Evolutionary conservation across 176 grass and related monocot species (phyloP).

Genomic region (Zea mays): DNA sequence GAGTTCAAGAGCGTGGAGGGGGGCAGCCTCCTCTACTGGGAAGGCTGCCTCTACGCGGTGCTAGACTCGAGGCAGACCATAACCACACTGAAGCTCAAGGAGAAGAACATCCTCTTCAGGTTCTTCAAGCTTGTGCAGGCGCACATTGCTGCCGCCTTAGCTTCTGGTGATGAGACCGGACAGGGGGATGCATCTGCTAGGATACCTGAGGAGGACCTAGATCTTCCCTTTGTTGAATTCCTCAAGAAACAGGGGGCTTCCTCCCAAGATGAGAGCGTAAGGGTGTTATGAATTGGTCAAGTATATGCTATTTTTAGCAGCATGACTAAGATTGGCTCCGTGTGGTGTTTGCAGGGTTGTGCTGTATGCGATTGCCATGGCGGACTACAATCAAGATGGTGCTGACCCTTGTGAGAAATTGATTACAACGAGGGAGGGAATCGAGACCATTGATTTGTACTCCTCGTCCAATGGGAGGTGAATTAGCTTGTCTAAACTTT

Average conservation of each 20-base stretch:
- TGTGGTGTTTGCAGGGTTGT: constrained; percentile 68
- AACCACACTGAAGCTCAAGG: constrained; percentile 47
- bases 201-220: constrained; percentile 68
- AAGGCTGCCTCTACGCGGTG: constrained; percentile 64
- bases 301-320: constrained; percentile 40
- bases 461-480: constrained; percentile 76
- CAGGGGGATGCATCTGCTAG: constrained; percentile 37
- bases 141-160: constrained; percentile 43
- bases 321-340: constrained; percentile 2
- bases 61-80: constrained; percentile 77
- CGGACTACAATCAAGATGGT: constrained; percentile 76
- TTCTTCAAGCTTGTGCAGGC: constrained; percentile 76
- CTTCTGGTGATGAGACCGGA: not conserved
- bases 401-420: constrained; percentile 48
- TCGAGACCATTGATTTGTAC: constrained; percentile 75
- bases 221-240: constrained; percentile 75
- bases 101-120: constrained; percentile 68
- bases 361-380: constrained; percentile 81
- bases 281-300: constrained; percentile 22
- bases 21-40: constrained; percentile 76
- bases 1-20: constrained; percentile 90
- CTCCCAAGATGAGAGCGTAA: constrained; percentile 80
- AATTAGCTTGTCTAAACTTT: constrained; percentile 35
- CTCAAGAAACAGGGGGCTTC: constrained; percentile 65
- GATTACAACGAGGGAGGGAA: constrained; percentile 69